Evolutionary conservation across 352 stramenopile species (phyloP).

Genomic region (Globisporangium acanthophoron): DNA sequence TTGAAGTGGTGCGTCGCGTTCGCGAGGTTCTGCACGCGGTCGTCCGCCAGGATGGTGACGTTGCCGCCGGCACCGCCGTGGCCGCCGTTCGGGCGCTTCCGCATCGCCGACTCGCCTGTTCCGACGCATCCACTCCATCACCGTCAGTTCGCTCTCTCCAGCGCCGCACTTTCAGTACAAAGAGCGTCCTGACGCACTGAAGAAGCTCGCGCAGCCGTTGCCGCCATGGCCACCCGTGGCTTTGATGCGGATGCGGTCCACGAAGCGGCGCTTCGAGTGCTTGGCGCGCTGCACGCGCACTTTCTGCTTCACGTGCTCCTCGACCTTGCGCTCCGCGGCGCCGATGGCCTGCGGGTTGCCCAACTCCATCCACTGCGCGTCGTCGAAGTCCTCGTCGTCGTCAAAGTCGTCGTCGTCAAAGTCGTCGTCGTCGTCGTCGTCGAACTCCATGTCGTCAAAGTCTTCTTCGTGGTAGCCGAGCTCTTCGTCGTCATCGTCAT

Average conservation of each 20-base stretch:
- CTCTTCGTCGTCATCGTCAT: slow-evolving; percentile 30
- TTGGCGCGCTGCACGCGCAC: slow-evolving; percentile 75
- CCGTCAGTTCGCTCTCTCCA: neutral
- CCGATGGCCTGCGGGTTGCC: slow-evolving; percentile 14
- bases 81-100: slow-evolving; percentile 78
- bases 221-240: slow-evolving; percentile 84
- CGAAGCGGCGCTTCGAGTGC: slow-evolving; percentile 87
- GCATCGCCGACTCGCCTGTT: slow-evolving; percentile 49
- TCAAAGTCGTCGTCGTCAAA: slow-evolving; percentile 23
- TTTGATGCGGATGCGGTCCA: slow-evolving; percentile 87
- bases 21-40: slow-evolving; percentile 76
- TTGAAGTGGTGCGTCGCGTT: slow-evolving; percentile 86
- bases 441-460: slow-evolving; percentile 33
- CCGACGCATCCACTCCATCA: neutral
- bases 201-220: slow-evolving; percentile 86
- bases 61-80: slow-evolving; percentile 81
- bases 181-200: slow-evolving; percentile 30
- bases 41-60: slow-evolving; percentile 68
- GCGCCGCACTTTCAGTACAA: too few species aligned
- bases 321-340: slow-evolving; percentile 34
- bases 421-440: slow-evolving; percentile 33
- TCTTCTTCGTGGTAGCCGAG: slow-evolving; percentile 38
- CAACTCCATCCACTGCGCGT: slow-evolving; percentile 10
- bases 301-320: slow-evolving; percentile 87
- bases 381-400: slow-evolving; percentile 15